Base-by-base conservation (phyloP, 2,329 filamentous ascomycete species). In the Coniochaeta prunicola region DNA sequence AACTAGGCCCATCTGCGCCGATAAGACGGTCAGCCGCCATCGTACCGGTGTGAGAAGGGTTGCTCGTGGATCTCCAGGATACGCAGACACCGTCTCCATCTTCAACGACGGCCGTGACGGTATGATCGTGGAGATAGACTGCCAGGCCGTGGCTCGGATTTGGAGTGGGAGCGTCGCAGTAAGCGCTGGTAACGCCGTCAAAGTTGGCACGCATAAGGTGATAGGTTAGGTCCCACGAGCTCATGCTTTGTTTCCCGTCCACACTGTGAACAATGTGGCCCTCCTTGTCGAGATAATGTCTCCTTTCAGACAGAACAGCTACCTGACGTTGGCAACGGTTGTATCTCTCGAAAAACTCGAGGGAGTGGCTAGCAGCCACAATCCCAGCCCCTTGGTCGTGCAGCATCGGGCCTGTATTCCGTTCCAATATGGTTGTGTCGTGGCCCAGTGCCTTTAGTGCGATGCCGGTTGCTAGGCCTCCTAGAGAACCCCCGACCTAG, bases 311-410 rank as follows among this genome's bases (percentile, higher is more conserved):
- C 0, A 55, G 61, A 21, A 73, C 69, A 0, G 69, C 66, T 3
- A 71, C 66, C 0, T 66, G 68, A 13, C 71, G 65, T 6, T 73
- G 67, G 58, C 71, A 71, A 24, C 69, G 69, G 55, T 76, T 74
- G 61, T 78, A 76, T 15, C 69, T 64, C 48, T 70, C 61, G 63
- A 79, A 74, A 62, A 77, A 76, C 8, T 69, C 67, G 26, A 76
- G 72, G 0, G 72, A 72, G 50, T 78, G 73, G 10, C 72, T 72
- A 0, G 76, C 75, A 0, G 77, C 77, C 0, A 79, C 76, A 26
- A 80, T 75, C 1, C 77, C 77, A 3, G 77, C 77, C 5, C 77
- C 77, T 66, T 79, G 76, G 59, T 78, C 74, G 60, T 78, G 76
- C 8, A 79, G 66, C n/a, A 79, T 64, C 1, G 71, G 68, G 0